Evolutionary conservation across 768 basidiomycete genomes (phyloP).

Genomic region (Crucibulum laeve): DNA sequence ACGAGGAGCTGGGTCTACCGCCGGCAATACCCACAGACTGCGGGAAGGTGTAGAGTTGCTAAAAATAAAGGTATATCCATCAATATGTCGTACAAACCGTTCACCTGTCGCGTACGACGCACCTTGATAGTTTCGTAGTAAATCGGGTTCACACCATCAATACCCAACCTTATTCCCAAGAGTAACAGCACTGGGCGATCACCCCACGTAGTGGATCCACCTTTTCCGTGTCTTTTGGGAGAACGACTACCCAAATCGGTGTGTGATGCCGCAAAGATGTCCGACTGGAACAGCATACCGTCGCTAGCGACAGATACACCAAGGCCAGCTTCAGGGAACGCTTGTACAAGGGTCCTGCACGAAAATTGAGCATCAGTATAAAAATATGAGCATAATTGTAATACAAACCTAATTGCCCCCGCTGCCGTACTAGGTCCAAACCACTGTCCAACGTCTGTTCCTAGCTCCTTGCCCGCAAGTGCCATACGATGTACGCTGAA

Average conservation of each 20-base stretch:
- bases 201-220: slow-evolving; percentile 69
- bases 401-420: slow-evolving; percentile 83
- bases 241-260: slow-evolving; percentile 23
- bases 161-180: slow-evolving; percentile 80
- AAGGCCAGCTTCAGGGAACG: slow-evolving; percentile 76
- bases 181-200: slow-evolving; percentile 81
- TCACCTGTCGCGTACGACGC: slow-evolving; percentile 3
- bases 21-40: slow-evolving; percentile 97
- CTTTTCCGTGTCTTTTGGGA: slow-evolving; percentile 16
- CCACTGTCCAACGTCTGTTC: slow-evolving; percentile 96
- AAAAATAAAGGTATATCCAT: slow-evolving; percentile 2
- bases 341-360: slow-evolving; percentile 65
- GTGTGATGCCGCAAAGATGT: slow-evolving; percentile 79
- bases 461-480: slow-evolving; percentile 88
- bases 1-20: slow-evolving; percentile 93
- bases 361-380: neutral
- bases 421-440: slow-evolving; percentile 98
- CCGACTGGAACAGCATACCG: slow-evolving; percentile 75
- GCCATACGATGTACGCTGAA: slow-evolving; percentile 98
- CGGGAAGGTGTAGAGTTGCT: slow-evolving; percentile 89
- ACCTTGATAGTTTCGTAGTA: slow-evolving; percentile 79
- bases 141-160: slow-evolving; percentile 93
- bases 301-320: slow-evolving; percentile 83
- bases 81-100: neutral
- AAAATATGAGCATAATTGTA: neutral